phyloP scores from a whole-genome alignment of 192 early-diverging fungal species.

The Coemansia sp. region DNA sequence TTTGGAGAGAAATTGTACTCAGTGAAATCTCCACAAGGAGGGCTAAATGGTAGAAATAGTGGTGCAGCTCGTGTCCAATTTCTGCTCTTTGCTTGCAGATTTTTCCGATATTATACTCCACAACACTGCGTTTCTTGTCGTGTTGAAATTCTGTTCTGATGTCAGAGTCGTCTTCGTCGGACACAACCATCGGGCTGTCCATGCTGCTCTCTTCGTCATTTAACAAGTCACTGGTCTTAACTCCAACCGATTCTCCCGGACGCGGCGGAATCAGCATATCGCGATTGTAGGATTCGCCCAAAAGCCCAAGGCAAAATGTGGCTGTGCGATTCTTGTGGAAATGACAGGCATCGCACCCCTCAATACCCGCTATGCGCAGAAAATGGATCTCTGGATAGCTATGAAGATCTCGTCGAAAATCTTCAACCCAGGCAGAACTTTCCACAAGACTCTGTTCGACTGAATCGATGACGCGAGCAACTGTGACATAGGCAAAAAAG shows the following conservation, averaged over 20 bases:
- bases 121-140: not conserved
- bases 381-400: slow-evolving; percentile 24
- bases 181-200: slow-evolving; percentile 12
- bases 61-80: slow-evolving; percentile 45
- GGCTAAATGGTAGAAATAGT: slow-evolving; percentile 41
- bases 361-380: slow-evolving; percentile 12
- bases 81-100: slow-evolving; percentile 36
- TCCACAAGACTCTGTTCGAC: slow-evolving; percentile 47
- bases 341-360: slow-evolving; percentile 49
- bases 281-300: slow-evolving; percentile 33
- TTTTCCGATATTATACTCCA: slow-evolving; percentile 32
- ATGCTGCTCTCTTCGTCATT: not conserved
- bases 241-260: not conserved
- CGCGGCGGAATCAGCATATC: slow-evolving; percentile 26
- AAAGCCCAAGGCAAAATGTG: slow-evolving; percentile 32
- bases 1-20: not conserved
- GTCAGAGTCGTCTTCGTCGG: slow-evolving; percentile 17
- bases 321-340: slow-evolving; percentile 46
- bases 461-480: slow-evolving; percentile 36
- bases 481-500: slow-evolving; percentile 44
- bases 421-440: slow-evolving; percentile 46
- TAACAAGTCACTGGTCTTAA: not conserved
- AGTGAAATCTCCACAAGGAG: slow-evolving; percentile 21
- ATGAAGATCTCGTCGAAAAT: slow-evolving; percentile 28
- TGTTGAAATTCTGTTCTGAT: not conserved